phyloP scores from a whole-genome alignment of 2,329 filamentous ascomycete species.

The Aspergillaceae sp. region DNA sequence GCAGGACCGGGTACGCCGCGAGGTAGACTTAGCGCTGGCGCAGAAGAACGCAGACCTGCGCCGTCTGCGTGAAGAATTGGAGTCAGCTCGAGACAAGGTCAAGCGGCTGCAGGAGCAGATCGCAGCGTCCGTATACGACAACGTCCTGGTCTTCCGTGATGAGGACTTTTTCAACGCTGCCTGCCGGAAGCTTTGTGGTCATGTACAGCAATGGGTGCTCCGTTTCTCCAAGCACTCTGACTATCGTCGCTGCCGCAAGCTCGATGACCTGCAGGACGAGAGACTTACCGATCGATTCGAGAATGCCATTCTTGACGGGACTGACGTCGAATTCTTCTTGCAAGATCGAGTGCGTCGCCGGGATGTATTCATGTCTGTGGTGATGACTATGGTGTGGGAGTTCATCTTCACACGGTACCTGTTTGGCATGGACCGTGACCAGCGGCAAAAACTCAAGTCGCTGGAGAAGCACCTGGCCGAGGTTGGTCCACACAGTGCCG shows the following conservation, averaged over 20 bases:
- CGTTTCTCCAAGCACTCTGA: constrained; percentile 98
- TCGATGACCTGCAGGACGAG: constrained; percentile 56
- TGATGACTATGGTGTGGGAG: constrained; percentile 99
- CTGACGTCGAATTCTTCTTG: constrained; percentile 82
- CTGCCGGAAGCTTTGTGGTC: constrained; percentile 89
- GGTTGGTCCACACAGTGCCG: constrained; percentile 77
- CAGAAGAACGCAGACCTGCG: constrained; percentile 80
- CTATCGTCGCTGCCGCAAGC: constrained; percentile 74
- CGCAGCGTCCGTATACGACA: constrained; percentile 51
- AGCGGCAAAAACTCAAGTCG: constrained; percentile 92
- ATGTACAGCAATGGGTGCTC: constrained; percentile 95
- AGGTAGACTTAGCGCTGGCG: constrained; percentile 58
- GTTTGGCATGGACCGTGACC: constrained; percentile 96
- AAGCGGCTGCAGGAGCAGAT: constrained; percentile 53
- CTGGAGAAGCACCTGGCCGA: constrained; percentile 87
- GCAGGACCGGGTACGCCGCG: constrained; percentile 52
- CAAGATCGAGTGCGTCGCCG: constrained; percentile 78
- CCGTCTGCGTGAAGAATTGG: constrained; percentile 67
- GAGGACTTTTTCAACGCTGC: constrained; percentile 93
- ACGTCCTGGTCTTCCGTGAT: constrained; percentile 71
- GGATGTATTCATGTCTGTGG: constrained; percentile 96
- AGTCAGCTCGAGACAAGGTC: constrained; percentile 57
- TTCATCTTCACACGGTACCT: constrained; percentile 96
- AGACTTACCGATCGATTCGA: constrained; percentile 91
- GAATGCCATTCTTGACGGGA: constrained; percentile 87